These are phyloP conservation scores for Leishmania braziliensis DNA, from an alignment of 208 protist genomes.

Conservation along the genomic window DNA sequence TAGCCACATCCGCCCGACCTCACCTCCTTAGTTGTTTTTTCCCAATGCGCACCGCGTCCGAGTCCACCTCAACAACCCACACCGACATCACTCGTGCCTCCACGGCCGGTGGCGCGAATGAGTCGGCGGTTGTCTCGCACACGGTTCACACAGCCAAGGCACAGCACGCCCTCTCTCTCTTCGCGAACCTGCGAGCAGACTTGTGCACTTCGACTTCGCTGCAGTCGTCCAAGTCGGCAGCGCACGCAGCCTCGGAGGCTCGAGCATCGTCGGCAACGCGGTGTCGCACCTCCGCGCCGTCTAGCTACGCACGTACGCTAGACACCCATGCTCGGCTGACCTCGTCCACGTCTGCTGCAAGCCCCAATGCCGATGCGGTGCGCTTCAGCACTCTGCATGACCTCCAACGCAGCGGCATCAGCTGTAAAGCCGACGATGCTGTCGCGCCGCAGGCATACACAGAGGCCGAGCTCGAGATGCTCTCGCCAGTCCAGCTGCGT, in stretches of 20 bases:
- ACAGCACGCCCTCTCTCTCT: constrained; percentile 28
- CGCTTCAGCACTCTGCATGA: background rate
- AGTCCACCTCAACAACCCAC: background rate
- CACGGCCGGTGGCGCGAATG: background rate
- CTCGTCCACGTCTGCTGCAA: background rate
- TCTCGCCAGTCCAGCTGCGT: constrained; percentile 22
- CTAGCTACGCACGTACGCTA: background rate
- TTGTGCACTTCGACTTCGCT: constrained; percentile 1
- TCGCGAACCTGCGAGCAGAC: constrained; percentile 18
- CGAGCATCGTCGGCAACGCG: background rate
- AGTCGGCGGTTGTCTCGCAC: constrained; percentile 10
- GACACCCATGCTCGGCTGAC: background rate
- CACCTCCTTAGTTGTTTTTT: background rate
- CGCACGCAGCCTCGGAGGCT: background rate
- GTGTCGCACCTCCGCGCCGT: background rate
- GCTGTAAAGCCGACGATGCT: background rate
- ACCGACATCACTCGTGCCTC: background rate
- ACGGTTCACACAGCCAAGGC: constrained; percentile 23
- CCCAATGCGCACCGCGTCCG: background rate
- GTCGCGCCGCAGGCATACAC: constrained; percentile 10
- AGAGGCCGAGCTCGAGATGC: constrained; percentile 18
- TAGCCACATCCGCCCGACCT: background rate
- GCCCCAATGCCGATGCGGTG: background rate
- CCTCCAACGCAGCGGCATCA: background rate
- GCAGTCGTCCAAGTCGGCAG: background rate